phyloP scores from a whole-genome alignment of 495 filamentous ascomycete genomes.

The Xylaria nigripes region DNA sequence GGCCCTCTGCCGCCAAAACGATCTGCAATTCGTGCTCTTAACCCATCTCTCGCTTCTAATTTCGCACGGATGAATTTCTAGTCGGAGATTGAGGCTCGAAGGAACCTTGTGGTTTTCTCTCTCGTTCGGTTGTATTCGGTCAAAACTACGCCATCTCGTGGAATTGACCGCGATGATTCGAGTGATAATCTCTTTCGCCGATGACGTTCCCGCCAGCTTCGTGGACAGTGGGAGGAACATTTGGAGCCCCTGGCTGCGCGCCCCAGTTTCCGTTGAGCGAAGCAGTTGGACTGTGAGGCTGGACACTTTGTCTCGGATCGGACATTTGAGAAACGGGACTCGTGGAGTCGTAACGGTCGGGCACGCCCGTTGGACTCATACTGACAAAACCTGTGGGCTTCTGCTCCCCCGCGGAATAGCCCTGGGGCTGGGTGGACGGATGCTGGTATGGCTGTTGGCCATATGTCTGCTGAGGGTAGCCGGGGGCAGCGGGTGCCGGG shows the following conservation, averaged over 20 bases:
- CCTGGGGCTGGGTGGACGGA: conserved; percentile 15
- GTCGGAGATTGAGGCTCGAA: too few relatives aligned
- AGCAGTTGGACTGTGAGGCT: conserved; percentile 19
- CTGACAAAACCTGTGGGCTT: conserved; percentile 20
- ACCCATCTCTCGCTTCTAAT: too few relatives aligned
- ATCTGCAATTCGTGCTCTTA: too few relatives aligned
- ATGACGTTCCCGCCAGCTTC: conserved; percentile 27
- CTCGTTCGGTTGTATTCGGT: background rate
- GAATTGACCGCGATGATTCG: conserved; percentile 25
- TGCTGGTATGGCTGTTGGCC: conserved; percentile 18
- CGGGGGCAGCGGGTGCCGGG: background rate
- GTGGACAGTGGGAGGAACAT: conserved; percentile 21
- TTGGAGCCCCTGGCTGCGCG: conserved; percentile 1
- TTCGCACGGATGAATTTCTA: too few relatives aligned
- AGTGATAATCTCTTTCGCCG: conserved; percentile 19
- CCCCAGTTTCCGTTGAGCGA: conserved; percentile 20
- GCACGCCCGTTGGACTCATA: conserved; percentile 6
- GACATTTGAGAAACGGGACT: conserved; percentile 22
- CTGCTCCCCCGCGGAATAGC: conserved; percentile 8
- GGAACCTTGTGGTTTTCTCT: too few relatives aligned
- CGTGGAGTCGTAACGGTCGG: conserved; percentile 22
- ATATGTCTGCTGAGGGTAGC: conserved; percentile 5
- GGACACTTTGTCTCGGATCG: conserved; percentile 17
- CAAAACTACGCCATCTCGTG: conserved; percentile 19
- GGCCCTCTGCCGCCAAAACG: too few relatives aligned